A percentile compares a stretch with the other conserved stretches of the same genome.
Evolutionary conservation across 2,329 filamentous ascomycete species (phyloP).

Genomic region (Sporothrix phasma): DNA sequence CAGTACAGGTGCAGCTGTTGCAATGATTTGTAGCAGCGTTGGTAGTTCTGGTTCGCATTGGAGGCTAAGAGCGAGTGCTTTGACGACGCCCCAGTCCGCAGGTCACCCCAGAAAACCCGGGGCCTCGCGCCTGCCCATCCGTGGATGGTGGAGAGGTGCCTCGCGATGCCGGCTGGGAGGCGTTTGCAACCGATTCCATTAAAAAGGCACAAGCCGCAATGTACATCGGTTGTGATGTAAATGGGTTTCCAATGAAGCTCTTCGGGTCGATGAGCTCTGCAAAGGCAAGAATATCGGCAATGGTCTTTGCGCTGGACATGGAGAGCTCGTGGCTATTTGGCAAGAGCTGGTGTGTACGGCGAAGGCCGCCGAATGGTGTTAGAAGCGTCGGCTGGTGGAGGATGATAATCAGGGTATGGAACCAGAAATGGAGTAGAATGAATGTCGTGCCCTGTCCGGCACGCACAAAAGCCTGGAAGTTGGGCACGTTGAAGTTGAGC

Average conservation of each 20-base stretch:
- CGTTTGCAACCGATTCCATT: slow-evolving; percentile 66
- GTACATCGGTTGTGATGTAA: slow-evolving; percentile 84
- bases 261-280: slow-evolving; percentile 77
- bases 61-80: slow-evolving; percentile 71
- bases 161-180: slow-evolving; percentile 55
- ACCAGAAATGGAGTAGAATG: slow-evolving; percentile 80
- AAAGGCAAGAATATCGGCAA: slow-evolving; percentile 79
- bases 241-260: slow-evolving; percentile 79
- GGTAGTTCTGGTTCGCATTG: slow-evolving; percentile 78
- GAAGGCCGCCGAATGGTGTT: slow-evolving; percentile 57
- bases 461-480: slow-evolving; percentile 78
- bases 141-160: slow-evolving; percentile 40
- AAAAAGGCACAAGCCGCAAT: slow-evolving; percentile 84
- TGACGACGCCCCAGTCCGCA: slow-evolving; percentile 27
- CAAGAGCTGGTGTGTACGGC: slow-evolving; percentile 58
- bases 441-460: slow-evolving; percentile 78
- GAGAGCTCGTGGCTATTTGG: slow-evolving; percentile 71
- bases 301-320: slow-evolving; percentile 85
- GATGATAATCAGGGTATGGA: slow-evolving; percentile 75
- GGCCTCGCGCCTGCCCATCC: not conserved
- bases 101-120: not conserved
- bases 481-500: slow-evolving; percentile 73
- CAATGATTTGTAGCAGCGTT: slow-evolving; percentile 73
- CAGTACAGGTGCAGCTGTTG: slow-evolving; percentile 75
- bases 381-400: slow-evolving; percentile 76